Base-by-base conservation (phyloP, 768 basidiomycete species). In the Rhodotorula diobovata region DNA sequence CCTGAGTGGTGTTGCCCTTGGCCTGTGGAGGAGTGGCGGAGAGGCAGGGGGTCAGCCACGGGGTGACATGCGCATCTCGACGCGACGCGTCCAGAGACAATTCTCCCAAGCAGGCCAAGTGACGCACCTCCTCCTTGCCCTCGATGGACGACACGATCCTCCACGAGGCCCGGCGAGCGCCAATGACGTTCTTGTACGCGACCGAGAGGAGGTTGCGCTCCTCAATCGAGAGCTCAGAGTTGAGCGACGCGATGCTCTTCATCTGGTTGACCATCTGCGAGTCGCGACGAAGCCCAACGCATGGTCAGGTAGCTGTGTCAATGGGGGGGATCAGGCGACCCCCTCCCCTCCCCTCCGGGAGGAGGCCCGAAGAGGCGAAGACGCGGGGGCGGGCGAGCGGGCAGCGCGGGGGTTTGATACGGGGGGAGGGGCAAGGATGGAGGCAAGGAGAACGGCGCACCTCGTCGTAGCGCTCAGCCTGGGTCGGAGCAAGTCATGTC, bases 101-200 rank as follows among this genome's bases (percentile, higher is more conserved):
- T n/a, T n/a, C n/a, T n/a, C n/a, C n/a, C n/a, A 37, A 43, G 23
- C 16, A 20, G 34, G 30, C 8, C 21, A n/a, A n/a, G 35, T 4
- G 34, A 63, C 71, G 55, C 32, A 68, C 71, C 84, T 96, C 93
- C 85, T 98, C 94, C 86, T 96, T 97, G 84, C 94, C 92, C 84
- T 97, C 94, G 79, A 98, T 96, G 59, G 93, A 95, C 71, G 93
- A 96, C 55, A 98, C 92, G 78, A 97, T 96, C 78, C 94, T 86
- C 94, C 94, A 97, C 30, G 93, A 95, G 28, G 94, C 93, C 81
- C 95, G 91, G 77, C 94, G 93, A 39, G 94, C 93, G 82, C 94
- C 94, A 76, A 97, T 97, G 71, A 96, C 78, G 83, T 98, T 98
- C 90, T 98, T 97, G 86, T 96, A 98, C 28, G 94, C 94, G 70